Base-by-base conservation (phyloP, 2,329 filamentous ascomycete genomes). In the Pleurostoma richardsiae region DNA sequence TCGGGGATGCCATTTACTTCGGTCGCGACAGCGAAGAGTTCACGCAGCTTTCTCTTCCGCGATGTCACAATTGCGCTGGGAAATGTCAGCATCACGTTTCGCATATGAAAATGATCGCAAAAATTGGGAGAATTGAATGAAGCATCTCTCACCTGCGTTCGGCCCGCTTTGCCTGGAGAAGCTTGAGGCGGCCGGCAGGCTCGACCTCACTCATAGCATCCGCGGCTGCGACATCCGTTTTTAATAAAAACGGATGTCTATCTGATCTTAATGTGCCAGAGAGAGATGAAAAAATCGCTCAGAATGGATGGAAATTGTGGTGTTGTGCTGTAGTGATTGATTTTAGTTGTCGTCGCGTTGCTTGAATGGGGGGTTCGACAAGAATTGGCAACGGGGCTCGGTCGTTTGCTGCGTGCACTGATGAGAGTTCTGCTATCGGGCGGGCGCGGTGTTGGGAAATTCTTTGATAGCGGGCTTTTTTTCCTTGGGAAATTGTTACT, bases 31-130 rank as follows among this genome's bases (percentile, higher is more conserved):
- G 80, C 78, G 74, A 87, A 95, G 60, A 96, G 80, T 73, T 94
- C 87, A 67, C 86, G 85, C 66, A 96, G 79, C 77, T 95, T 95
- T 69, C 89, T 85, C 81, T 95, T 94, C 70, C 88, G 86, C 77
- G 87, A 89, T 70, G 78, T 79, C 76, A 87, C 81, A 79, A 86
- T 84, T 79, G 79, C 76, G 71, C 83, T 86, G 64, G 49, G 56
- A 52, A 52, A 28, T 39, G 63, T 80, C 53, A 81, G 67, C 60
- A 75, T 48, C 49, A 50, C 60, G 44, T 70, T 71, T 68, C 59
- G 57, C 46, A 63, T 55, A 78, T 71, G 64, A 56, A 67, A 65
- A 56, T 61, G 57, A 74, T 74, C 71, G 71, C 69, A 72, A 72
- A 71, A 73, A 63, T 62, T 56, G 55, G 68, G 69, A 69, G 72